phyloP scores from a whole-genome alignment of 768 basidiomycete genomes.

The Boletus coccyginus region DNA sequence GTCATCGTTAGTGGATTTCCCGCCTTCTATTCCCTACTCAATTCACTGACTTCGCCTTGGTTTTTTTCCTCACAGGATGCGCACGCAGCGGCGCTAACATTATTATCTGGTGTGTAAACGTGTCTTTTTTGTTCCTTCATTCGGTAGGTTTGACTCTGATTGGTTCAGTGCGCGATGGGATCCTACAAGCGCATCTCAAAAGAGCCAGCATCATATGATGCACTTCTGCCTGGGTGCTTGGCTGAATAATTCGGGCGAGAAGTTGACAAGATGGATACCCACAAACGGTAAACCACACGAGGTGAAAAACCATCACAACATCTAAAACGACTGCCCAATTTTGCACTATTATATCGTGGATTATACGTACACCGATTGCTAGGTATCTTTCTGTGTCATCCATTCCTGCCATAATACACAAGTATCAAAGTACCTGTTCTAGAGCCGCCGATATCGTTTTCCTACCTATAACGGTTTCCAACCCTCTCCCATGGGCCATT shows the following conservation, averaged over 20 bases:
- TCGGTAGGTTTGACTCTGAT: not conserved
- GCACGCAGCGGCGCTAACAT: conserved; percentile 54
- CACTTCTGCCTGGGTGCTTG: not conserved
- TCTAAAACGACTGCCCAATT: not conserved
- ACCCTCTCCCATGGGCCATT: conserved; percentile 60
- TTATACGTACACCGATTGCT: conserved; percentile 15
- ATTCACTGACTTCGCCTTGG: not conserved
- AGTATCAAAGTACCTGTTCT: conserved; percentile 5
- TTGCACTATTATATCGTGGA: conserved; percentile 13
- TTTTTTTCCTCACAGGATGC: conserved; percentile 46
- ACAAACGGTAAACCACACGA: not conserved
- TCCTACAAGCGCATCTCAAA: conserved; percentile 55
- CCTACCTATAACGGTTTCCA: conserved; percentile 40
- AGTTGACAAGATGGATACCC: not conserved
- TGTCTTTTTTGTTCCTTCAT: not conserved
- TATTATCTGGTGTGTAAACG: conserved; percentile 47
- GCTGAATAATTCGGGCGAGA: not conserved
- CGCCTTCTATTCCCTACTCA: not conserved
- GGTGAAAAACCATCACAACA: not conserved
- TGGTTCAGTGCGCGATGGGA: conserved; percentile 54
- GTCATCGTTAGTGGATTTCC: conserved; percentile 50
- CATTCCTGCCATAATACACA: conserved; percentile 21
- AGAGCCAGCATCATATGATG: conserved; percentile 47
- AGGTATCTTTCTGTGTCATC: conserved; percentile 21
- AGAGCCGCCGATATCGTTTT: not conserved